Base-by-base conservation (phyloP, 2,329 filamentous ascomycete species). In the Stylonectria norvegica region DNA sequence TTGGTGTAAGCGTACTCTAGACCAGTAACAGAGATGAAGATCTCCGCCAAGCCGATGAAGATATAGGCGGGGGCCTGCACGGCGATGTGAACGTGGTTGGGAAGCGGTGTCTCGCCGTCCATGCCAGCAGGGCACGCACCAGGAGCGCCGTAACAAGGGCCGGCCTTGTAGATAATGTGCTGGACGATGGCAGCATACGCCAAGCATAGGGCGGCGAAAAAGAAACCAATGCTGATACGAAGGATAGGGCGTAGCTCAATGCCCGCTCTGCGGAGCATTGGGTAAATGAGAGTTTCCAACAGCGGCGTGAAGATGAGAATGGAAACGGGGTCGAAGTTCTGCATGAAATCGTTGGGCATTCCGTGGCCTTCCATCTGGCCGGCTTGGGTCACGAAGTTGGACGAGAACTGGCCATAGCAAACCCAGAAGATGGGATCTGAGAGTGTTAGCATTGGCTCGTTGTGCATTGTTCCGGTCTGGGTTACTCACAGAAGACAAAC, bases 1-100 rank as follows among this genome's bases (percentile, higher is more conserved):
- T 87, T 86, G 55, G 81, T 85, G 64, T 81, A 87, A 14, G 82
- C 83, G 50, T 87, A 86, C 59, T 88, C 84, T 9, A 85, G 73
- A 45, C 79, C 78, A 1, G 83, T 85, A 45, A 87, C 79, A 9
- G 78, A 82, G 33, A 78, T 77, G 54, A 83, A 77, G 42, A 83
- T 80, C 58, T 83, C 78, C 0, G 76, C 70, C 11, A 78, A 61
- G 15, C 73, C 78, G 19, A 80, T 76, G 33, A 81, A 68, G 34
- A 82, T 59, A 15, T 79, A 76, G 20, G 75, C 79, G 10, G 80
- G 68, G 0, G 65, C 59, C 51, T 71, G 69, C 25, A 82, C 61
- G 56, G 73, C 75, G 27, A 81, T 76, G 51, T 78, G 71, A 20
- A 81, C 67, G 32, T 69, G 57, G 47, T 68, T 68, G 39, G 66